Conservation (phyloP, 192 early-diverging fungal genomes). For the Mortierella alpina region DNA sequence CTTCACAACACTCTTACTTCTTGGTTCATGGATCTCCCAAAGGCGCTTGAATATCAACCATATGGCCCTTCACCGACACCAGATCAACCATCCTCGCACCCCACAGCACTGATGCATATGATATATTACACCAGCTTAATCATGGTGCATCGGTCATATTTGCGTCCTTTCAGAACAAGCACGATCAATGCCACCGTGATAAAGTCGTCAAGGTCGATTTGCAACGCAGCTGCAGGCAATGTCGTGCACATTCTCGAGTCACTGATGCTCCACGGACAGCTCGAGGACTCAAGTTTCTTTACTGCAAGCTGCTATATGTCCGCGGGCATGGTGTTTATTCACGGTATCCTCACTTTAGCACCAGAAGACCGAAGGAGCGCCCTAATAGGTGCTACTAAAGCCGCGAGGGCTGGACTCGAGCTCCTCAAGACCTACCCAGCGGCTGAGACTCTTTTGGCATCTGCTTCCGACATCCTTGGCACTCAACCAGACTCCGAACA, state of each 20-base stretch:
- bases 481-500: constrained; percentile 41
- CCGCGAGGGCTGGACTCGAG: constrained; percentile 46
- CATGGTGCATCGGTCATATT: constrained; percentile 66
- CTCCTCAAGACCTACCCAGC: constrained; percentile 54
- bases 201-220: constrained; percentile 48
- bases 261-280: constrained; percentile 47
- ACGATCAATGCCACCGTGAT: constrained; percentile 47
- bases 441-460: constrained; percentile 44
- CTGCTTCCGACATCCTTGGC: constrained; percentile 43
- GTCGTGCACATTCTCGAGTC: constrained; percentile 56
- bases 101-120: constrained; percentile 59
- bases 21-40: constrained; percentile 61
- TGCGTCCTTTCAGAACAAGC: constrained; percentile 47
- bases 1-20: constrained; percentile 55
- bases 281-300: constrained; percentile 43
- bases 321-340: constrained; percentile 54
- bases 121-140: constrained; percentile 66
- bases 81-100: constrained; percentile 44
- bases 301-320: constrained; percentile 53
- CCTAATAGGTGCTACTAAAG: constrained; percentile 44
- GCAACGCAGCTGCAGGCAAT: constrained; percentile 52
- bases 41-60: constrained; percentile 61
- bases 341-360: constrained; percentile 46
- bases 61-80: constrained; percentile 54
- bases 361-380: constrained; percentile 44